These are phyloP conservation scores for Globisporangium rhizosaccharum DNA, from an alignment of 352 stramenopile genomes.

Conservation along the genomic window DNA sequence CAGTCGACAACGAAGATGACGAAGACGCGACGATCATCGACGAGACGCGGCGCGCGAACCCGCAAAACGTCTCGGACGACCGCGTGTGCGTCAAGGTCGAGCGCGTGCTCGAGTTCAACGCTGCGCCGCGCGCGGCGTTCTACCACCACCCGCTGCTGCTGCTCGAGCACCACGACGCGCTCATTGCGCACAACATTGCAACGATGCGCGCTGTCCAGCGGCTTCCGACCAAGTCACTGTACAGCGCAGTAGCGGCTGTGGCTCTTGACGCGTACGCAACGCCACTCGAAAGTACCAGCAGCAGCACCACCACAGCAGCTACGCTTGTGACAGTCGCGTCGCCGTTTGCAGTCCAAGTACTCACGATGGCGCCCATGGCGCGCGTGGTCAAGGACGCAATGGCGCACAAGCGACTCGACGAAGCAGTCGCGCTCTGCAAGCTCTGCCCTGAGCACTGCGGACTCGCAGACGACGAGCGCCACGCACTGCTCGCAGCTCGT, in stretches of 20 bases:
- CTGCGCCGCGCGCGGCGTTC: conserved; percentile 29
- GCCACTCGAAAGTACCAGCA: background rate
- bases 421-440: conserved; percentile 61
- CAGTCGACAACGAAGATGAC: conserved; percentile 17
- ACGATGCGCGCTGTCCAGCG: conserved; percentile 50
- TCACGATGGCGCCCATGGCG: conserved; percentile 49
- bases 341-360: conserved; percentile 40
- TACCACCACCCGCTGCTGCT: conserved; percentile 73
- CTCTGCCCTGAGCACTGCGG: conserved; percentile 63
- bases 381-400: conserved; percentile 45
- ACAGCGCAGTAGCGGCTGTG: conserved; percentile 27
- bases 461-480: conserved; percentile 47
- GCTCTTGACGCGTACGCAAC: conserved; percentile 4
- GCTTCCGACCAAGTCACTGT: conserved; percentile 47
- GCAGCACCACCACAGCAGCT: conserved; percentile 13
- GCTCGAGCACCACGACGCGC: conserved; percentile 44
- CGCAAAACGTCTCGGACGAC: conserved; percentile 34
- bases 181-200: conserved; percentile 61
- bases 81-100: conserved; percentile 41
- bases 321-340: conserved; percentile 36
- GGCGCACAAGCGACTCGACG: conserved; percentile 27
- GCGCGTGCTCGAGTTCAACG: conserved; percentile 41
- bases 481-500: conserved; percentile 50
- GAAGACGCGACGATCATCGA: conserved; percentile 8
- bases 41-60: conserved; percentile 15